phyloP scores from a whole-genome alignment of 2,329 filamentous ascomycete genomes.

The Colletotrichum sp. region DNA sequence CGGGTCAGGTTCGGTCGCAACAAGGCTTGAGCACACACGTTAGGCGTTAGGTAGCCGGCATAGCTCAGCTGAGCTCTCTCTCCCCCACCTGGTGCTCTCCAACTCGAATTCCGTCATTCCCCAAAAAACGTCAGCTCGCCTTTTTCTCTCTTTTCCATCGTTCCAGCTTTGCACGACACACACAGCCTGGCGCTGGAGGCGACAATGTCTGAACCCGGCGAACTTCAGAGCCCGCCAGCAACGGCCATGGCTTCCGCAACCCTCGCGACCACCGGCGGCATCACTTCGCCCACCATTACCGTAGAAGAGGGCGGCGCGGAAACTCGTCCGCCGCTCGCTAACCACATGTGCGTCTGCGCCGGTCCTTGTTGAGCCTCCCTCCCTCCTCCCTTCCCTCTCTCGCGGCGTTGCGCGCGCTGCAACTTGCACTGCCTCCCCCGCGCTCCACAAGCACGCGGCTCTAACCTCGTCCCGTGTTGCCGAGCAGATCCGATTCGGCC shows the following conservation, averaged over 20 bases:
- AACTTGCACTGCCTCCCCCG: slow-evolving; percentile 23
- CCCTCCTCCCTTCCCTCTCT: background rate
- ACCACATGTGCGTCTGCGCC: slow-evolving; percentile 46
- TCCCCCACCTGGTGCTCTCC: background rate
- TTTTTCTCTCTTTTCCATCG: background rate
- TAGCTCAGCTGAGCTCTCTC: background rate
- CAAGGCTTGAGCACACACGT: background rate
- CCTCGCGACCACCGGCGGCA: background rate
- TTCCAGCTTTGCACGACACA: background rate
- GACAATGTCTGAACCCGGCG: slow-evolving; percentile 3
- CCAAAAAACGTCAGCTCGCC: background rate
- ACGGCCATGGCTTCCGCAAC: slow-evolving; percentile 16
- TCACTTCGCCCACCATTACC: slow-evolving; percentile 20
- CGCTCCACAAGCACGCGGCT: slow-evolving; percentile 7
- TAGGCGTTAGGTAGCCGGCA: background rate
- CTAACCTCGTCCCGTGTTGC: slow-evolving; percentile 6
- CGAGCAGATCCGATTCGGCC: slow-evolving; percentile 19
- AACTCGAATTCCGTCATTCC: background rate
- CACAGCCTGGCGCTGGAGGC: background rate
- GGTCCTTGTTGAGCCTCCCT: background rate
- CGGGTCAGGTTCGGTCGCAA: background rate
- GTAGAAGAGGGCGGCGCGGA: slow-evolving; percentile 12
- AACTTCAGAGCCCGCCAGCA: slow-evolving; percentile 3
- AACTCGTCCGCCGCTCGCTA: slow-evolving; percentile 35
- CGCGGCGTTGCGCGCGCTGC: slow-evolving; percentile 3